phyloP scores from a whole-genome alignment of 2,329 filamentous ascomycete species.

The Fonsecaea pedrosoi region DNA sequence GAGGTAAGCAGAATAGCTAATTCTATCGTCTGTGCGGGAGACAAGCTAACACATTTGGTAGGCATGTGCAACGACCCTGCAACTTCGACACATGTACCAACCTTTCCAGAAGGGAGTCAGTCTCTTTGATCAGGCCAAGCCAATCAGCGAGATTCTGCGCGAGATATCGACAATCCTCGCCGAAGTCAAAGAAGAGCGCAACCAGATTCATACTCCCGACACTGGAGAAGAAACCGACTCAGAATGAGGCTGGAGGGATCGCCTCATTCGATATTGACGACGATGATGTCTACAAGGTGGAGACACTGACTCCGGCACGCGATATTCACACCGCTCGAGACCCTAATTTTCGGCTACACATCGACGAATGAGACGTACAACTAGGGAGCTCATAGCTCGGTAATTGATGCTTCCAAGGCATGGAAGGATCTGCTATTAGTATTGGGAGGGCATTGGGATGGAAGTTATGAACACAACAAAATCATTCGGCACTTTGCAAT shows the following conservation, averaged over 20 bases:
- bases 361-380: not conserved
- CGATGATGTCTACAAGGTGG: not conserved
- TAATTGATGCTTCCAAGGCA: slow-evolving; percentile 1
- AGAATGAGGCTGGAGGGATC: not conserved
- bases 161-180: slow-evolving; percentile 29
- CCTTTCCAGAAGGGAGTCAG: slow-evolving; percentile 68
- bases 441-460: slow-evolving; percentile 6
- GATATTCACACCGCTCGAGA: not conserved
- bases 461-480: not conserved
- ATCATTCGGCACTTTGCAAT: not conserved
- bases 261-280: not conserved
- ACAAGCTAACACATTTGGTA: slow-evolving; percentile 51
- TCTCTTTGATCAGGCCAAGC: slow-evolving; percentile 75
- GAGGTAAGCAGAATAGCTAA: slow-evolving; percentile 69
- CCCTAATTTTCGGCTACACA: not conserved
- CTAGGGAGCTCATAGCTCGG: not conserved
- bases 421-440: slow-evolving; percentile 2
- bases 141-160: slow-evolving; percentile 74
- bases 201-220: slow-evolving; percentile 22
- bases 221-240: slow-evolving; percentile 24
- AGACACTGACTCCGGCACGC: not conserved
- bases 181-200: slow-evolving; percentile 17
- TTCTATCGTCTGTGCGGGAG: slow-evolving; percentile 24
- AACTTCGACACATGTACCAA: slow-evolving; percentile 77
- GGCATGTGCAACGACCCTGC: slow-evolving; percentile 81